Base-by-base conservation (phyloP, 2,329 filamentous ascomycete genomes). In the Alternaria alternata region DNA sequence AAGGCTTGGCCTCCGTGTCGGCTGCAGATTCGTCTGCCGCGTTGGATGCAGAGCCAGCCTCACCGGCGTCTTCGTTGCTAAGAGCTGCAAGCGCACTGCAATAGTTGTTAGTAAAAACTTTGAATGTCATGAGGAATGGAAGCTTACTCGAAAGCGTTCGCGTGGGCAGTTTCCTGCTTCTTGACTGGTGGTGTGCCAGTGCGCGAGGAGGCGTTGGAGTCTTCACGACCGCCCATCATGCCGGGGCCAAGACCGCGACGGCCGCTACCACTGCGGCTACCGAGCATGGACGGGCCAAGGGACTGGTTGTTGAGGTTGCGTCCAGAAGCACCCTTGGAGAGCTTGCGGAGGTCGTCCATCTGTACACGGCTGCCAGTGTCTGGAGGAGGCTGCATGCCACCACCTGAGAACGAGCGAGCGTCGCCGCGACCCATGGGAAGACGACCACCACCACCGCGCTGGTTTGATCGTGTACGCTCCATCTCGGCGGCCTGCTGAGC, bases 111-210 rank as follows among this genome's bases (percentile, higher is more conserved):
- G 66, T 60, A 38, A 12, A 8, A 4, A 14, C 5, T 6, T 32
- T 30, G 30, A 20, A 26, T 18, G 12, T 30, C 8, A 49, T 14
- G 5, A 20, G 2, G 3, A 41, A n/a, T 9, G 3, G 16, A 28
- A 39, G 70, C 90, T 85, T 88, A 97, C 94, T 93, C 94, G 84
- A 97, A 99, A 70, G 94, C 90, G 84, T 99, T 99, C 69, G 89
- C 88, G 75, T 80, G 77, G 32, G 91, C 91, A 61, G 88, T 90
- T 68, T 88, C 84, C 79, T 89, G 88, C 73, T 85, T 84, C 71
- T 84, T 83, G 24, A 84, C 84, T 46, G 93, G 91, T 56, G 94
- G 94, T 49, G 94, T 98, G 72, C 91, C 92, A 57, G 93, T 96
- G 69, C 95, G 89, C 61, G 94, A 97, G 56, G 93, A 96, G 68